Evolutionary conservation across 2,329 filamentous ascomycete genomes (phyloP), one percentile per base, ranked within the genome.

Genomic region (Paracoccidioides lutzii): DNA sequence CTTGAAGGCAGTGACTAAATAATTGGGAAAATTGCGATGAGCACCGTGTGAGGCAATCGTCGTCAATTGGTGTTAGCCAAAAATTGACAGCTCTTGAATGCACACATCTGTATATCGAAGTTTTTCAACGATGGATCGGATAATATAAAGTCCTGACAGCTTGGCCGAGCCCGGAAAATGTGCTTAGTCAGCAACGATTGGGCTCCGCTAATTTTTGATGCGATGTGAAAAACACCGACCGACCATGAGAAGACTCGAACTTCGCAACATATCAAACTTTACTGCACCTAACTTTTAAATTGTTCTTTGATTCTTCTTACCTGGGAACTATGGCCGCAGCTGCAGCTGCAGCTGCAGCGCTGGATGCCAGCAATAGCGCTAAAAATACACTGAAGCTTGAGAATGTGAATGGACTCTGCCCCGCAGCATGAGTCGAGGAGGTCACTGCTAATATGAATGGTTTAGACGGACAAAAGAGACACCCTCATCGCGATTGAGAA

Each of bases 381-480:
- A 78, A 80, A 64, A 82, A 82, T 60, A 84, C 81, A 43, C 71
- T 85, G 59, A 84, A 84, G 67, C 78, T 85, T 60, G 82, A 85
- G 71, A 83, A 82, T 66, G 74, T 75, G 60, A 61, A 70, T 61
- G 40, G 42, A 50, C 28, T 35, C 55, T 59, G 43, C 53, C 52
- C 49, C 50, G 46, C 46, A 52, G 45, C 30, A 45, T 15, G 32
- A 33, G 62, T 57, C 57, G 63, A 61, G 42, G 59, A 59, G 46
- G 57, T 59, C 58, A 54, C 60, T 59, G 55, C 58, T 59, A 53
- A 57, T 53, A 57, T 33, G 35, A 32, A 30, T 22, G 58, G 52
- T 66, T 56, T 65, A 88, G 81, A 95, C 90, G 42, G 88, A 94
- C 66, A 95, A 95, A 75, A 79, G 90, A 69, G 89, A 95, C 67